phyloP scores from a whole-genome alignment of 164 flowering plant species.

The Cinnamomum micranthum region DNA sequence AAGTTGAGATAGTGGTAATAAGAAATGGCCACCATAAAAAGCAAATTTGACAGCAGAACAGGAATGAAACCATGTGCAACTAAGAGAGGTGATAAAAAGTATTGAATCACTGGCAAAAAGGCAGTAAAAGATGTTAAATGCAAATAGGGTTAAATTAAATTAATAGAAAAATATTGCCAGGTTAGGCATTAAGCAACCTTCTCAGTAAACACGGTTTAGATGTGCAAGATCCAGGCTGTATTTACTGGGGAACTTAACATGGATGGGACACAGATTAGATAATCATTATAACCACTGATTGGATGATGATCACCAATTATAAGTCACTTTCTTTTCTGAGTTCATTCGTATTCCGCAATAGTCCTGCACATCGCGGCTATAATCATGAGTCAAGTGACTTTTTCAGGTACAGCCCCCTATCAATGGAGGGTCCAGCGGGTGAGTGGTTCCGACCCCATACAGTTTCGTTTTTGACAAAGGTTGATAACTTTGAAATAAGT shows the following conservation, averaged over 20 bases:
- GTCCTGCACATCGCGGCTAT: neutral
- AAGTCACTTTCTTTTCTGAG: neutral
- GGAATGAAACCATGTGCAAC: slow-evolving; percentile 92
- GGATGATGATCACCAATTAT: neutral
- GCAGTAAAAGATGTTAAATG: neutral
- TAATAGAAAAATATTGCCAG: neutral
- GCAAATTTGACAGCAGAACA: slow-evolving; percentile 75
- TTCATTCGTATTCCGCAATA: neutral
- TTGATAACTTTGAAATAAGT: neutral
- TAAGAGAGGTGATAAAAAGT: slow-evolving; percentile 85
- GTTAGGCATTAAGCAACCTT: neutral
- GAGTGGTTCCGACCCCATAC: neutral
- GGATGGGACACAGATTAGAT: neutral
- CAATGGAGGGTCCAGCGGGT: neutral
- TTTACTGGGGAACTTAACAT: neutral
- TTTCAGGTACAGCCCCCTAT: neutral
- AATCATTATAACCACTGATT: neutral
- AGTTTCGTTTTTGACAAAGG: neutral
- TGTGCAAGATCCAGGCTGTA: neutral
- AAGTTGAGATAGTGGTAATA: slow-evolving; percentile 98
- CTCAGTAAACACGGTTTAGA: neutral
- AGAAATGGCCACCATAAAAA: slow-evolving; percentile 85
- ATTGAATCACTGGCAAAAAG: slow-evolving; percentile 77
- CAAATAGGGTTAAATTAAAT: neutral
- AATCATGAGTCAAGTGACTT: neutral